Conservation (phyloP, 75 land plant species). For the Selaginella moellendorffii region DNA sequence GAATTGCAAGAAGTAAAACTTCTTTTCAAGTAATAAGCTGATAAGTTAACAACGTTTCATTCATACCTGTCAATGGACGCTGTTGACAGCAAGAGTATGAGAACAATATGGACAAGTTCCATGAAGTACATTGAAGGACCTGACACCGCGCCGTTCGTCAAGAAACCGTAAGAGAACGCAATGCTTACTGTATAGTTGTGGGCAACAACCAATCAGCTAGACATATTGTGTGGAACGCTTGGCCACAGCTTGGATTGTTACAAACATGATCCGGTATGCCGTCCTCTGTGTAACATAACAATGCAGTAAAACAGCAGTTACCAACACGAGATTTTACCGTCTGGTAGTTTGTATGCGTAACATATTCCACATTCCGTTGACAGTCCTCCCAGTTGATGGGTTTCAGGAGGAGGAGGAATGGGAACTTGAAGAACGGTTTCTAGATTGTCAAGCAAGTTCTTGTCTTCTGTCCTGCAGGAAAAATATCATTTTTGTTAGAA, state of each 20-base stretch:
- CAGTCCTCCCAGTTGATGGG: slow-evolving; percentile 24
- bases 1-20: too few relatives aligned
- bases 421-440: slow-evolving; percentile 28
- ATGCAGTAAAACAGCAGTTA: too few relatives aligned
- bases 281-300: too few relatives aligned
- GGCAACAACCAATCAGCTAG: slow-evolving; percentile 78
- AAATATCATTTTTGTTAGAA: slow-evolving; percentile 3
- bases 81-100: slow-evolving; percentile 63
- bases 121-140: slow-evolving; percentile 75
- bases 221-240: slow-evolving; percentile 59
- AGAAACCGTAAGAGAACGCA: slow-evolving; percentile 1
- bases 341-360: slow-evolving; percentile 58
- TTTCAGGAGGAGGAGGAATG: slow-evolving; percentile 36
- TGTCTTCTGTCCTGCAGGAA: slow-evolving; percentile 32
- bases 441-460: slow-evolving; percentile 40
- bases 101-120: slow-evolving; percentile 87
- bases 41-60: not conserved
- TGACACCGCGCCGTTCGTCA: slow-evolving; percentile 17
- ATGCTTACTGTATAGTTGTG: slow-evolving; percentile 67
- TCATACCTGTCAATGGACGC: not conserved
- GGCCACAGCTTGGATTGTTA: slow-evolving; percentile 59
- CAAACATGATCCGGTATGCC: slow-evolving; percentile 63
- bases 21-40: not conserved
- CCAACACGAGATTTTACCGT: slow-evolving; percentile 44
- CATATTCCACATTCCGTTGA: slow-evolving; percentile 80